Base-by-base conservation (phyloP, 352 stramenopile genomes). In the Pythium insidiosum region DNA sequence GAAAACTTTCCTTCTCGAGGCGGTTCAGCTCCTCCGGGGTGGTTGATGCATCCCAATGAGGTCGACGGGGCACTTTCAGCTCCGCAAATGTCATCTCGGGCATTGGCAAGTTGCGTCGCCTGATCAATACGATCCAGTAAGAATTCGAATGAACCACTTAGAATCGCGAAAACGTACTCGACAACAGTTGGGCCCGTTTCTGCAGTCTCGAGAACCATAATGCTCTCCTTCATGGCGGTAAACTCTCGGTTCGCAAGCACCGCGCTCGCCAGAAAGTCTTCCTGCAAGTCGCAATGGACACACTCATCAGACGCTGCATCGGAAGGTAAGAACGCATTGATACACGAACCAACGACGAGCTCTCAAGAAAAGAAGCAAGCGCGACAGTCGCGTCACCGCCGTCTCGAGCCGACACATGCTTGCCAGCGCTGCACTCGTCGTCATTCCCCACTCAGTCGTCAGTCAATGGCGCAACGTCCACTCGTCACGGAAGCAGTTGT, bases 1-100 rank as follows among this genome's bases (percentile, higher is more conserved):
- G 63, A 55, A 99, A 99, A n/a, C 83, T 77, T 55, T 98, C 85
- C 56, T 97, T 97, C 74, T 99, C 97, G 47, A 76, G 52, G 6
- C 55, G 54, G 58, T 99, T 96, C 13, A 99, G 78, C 61, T 99
- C 95, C 37, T 97, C 84, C 0, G 90, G 66, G 2, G 95, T 98
- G n/a, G 94, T 99, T 4, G 63, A 83, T 29, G 85, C 63, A 50
- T 95, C 82, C 97, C 97, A 99, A 19, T 81, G 36, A 6, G 97
- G 97, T 23, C 96, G 87, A 47, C 96, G 73, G 15, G 97, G 97
- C 37, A 99, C 95, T 37, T 91, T 95, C 51, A 99, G 77, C 61
- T 98, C 91, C 15, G 85, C 63, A 53, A 98, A 98, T 35, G 66
- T 78, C 76, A 96, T 95, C 58, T 87, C 71, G 1, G 82, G 73